phyloP scores from a whole-genome alignment of 1,284 basidiomycete species.

The Mycena sp. region DNA sequence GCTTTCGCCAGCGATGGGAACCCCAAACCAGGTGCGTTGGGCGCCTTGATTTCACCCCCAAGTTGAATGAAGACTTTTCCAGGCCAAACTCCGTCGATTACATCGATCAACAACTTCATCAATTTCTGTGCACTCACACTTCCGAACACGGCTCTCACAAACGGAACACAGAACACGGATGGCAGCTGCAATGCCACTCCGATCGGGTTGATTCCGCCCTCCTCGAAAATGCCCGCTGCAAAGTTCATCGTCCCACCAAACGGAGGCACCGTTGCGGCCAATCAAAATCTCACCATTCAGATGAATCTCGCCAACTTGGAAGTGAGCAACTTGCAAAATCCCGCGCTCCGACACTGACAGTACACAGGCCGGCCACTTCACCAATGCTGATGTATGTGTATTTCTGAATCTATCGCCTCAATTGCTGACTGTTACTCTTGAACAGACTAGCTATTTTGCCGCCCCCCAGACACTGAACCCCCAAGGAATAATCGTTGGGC shows the following conservation, averaged over 20 bases:
- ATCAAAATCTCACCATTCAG: slow-evolving; percentile 66
- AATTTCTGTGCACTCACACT: slow-evolving; percentile 65
- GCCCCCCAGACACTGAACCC: slow-evolving; percentile 70
- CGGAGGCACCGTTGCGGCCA: slow-evolving; percentile 58
- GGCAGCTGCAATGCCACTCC: slow-evolving; percentile 70
- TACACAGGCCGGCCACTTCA: too few relatives aligned
- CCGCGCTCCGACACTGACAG: too few relatives aligned
- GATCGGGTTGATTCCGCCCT: slow-evolving; percentile 65
- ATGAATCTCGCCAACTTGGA: too few relatives aligned
- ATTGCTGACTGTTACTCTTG: too few relatives aligned
- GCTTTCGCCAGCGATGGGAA: not conserved
- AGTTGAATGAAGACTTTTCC: slow-evolving; percentile 1
- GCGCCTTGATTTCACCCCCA: too few relatives aligned
- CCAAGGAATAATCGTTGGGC: slow-evolving; percentile 63
- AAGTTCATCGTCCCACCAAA: slow-evolving; percentile 68
- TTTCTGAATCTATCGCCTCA: too few relatives aligned
- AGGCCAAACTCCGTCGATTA: slow-evolving; percentile 66
- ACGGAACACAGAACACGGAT: slow-evolving; percentile 65
- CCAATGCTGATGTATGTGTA: not conserved
- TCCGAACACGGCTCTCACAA: slow-evolving; percentile 62
- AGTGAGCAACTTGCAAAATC: too few relatives aligned
- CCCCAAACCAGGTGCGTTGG: not conserved
- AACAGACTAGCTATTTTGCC: slow-evolving; percentile 67
- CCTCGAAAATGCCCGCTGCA: slow-evolving; percentile 64
- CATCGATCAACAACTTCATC: slow-evolving; percentile 79